Evolutionary conservation across 1,284 basidiomycete genomes (phyloP).

Genomic region (Amylostereum chailletii): DNA sequence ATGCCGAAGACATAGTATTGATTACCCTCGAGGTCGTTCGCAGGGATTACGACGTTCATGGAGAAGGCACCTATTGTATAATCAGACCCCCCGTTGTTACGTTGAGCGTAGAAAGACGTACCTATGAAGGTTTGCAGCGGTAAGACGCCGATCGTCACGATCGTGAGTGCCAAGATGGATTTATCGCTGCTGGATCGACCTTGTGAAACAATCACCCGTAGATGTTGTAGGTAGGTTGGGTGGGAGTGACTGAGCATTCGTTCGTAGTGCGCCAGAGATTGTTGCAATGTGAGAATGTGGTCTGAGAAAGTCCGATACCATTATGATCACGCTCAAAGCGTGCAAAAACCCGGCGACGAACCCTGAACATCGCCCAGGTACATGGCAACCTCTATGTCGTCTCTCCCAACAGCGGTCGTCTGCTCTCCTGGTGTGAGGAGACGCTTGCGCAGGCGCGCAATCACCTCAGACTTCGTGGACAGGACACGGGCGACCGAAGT

Average conservation of each 20-base stretch:
- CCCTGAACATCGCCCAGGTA: slow-evolving; percentile 94
- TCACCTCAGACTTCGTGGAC: slow-evolving; percentile 76
- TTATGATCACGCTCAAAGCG: background rate
- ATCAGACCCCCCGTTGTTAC: background rate
- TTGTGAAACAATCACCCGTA: slow-evolving; percentile 54
- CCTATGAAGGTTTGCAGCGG: slow-evolving; percentile 60
- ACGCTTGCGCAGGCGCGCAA: slow-evolving; percentile 76
- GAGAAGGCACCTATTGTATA: slow-evolving; percentile 49
- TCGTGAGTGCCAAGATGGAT: slow-evolving; percentile 59
- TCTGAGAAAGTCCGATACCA: slow-evolving; percentile 37
- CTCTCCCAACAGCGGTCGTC: slow-evolving; percentile 29
- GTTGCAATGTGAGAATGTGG: slow-evolving; percentile 85
- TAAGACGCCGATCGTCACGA: slow-evolving; percentile 63
- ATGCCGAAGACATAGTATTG: slow-evolving; percentile 37
- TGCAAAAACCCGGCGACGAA: slow-evolving; percentile 22
- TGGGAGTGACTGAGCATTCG: slow-evolving; percentile 84
- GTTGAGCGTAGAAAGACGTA: slow-evolving; percentile 22
- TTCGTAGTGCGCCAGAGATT: slow-evolving; percentile 84
- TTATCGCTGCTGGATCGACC: slow-evolving; percentile 61
- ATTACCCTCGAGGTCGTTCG: slow-evolving; percentile 11
- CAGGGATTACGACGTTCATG: slow-evolving; percentile 22
- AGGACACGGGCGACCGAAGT: slow-evolving; percentile 77
- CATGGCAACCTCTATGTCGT: slow-evolving; percentile 66
- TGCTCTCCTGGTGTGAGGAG: slow-evolving; percentile 31
- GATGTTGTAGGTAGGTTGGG: slow-evolving; percentile 75